Percentiles rank a stretch among this genome's conserved stretches.
Conservation (phyloP, 495 filamentous ascomycete species). For the Neurospora pannonica region DNA sequence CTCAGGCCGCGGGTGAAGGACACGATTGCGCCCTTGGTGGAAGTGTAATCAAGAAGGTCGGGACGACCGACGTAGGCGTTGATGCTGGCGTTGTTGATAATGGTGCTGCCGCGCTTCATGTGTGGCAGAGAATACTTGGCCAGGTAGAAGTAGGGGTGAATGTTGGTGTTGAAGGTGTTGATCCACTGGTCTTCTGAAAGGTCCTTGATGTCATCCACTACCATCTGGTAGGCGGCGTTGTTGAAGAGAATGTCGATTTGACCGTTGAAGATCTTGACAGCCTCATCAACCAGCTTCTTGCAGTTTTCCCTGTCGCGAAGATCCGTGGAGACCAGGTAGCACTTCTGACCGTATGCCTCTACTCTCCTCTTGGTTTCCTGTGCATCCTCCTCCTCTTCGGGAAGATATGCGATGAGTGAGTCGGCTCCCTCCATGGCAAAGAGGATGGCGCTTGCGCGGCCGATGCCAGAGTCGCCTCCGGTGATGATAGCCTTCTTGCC, state of each 20-base stretch:
- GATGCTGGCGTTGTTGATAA: constrained; percentile 76
- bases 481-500: constrained; percentile 74
- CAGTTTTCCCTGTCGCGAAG: constrained; percentile 56
- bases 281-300: constrained; percentile 56
- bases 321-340: constrained; percentile 52
- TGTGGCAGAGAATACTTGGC: constrained; percentile 70
- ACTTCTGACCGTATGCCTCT: constrained; percentile 53
- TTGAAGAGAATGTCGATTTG: constrained; percentile 69
- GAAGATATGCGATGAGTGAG: constrained; percentile 63
- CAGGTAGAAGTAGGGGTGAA: constrained; percentile 65
- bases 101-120: constrained; percentile 64
- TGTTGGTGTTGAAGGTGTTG: constrained; percentile 65
- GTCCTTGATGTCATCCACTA: constrained; percentile 61
- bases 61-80: constrained; percentile 77
- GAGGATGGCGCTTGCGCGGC: constrained; percentile 66
- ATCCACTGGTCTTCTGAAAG: constrained; percentile 76
- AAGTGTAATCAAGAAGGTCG: constrained; percentile 79
- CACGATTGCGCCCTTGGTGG: constrained; percentile 74
- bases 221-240: constrained; percentile 71
- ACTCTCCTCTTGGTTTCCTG: constrained; percentile 62
- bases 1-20: constrained; percentile 71
- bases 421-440: constrained; percentile 80
- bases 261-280: constrained; percentile 51
- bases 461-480: constrained; percentile 76
- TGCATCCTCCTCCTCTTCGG: constrained; percentile 69